Conservation (phyloP, 441 rosid genomes). For the Adansonia madagascariensis region DNA sequence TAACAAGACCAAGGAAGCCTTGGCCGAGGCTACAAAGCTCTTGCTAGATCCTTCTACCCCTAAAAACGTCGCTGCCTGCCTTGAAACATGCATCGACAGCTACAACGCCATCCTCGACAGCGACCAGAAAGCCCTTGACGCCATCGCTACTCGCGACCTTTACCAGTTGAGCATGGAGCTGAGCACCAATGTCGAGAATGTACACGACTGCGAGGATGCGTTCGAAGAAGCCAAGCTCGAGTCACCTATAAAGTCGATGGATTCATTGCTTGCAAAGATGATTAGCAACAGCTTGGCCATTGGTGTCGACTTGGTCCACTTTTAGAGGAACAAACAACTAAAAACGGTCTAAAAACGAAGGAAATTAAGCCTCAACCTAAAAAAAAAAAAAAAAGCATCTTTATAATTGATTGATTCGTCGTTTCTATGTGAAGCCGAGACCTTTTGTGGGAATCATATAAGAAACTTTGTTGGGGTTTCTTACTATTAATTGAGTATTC, state of each 20-base stretch:
- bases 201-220: conserved; percentile 29
- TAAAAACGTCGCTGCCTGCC: not conserved
- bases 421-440: not conserved
- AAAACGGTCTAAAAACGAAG: not conserved
- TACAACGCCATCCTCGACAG: conserved; percentile 33
- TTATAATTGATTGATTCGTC: not conserved
- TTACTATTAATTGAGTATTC: not conserved
- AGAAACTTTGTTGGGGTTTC: not conserved
- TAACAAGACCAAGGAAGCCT: conserved; percentile 11
- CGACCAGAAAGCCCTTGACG: conserved; percentile 24
- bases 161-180: conserved; percentile 28
- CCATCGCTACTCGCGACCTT: conserved; percentile 25
- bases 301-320: conserved; percentile 22
- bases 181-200: conserved; percentile 29
- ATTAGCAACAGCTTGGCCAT: conserved; percentile 45
- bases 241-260: conserved; percentile 32
- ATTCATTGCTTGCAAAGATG: conserved; percentile 29
- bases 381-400: not conserved
- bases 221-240: conserved; percentile 29
- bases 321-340: not conserved
- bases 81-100: conserved; percentile 36
- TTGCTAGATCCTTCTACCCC: conserved; percentile 23
- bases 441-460: not conserved
- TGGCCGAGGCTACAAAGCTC: conserved; percentile 12
- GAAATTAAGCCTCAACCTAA: not conserved